Conservation (phyloP, 495 filamentous ascomycete species). For the Astrothelium subdiscretum region DNA sequence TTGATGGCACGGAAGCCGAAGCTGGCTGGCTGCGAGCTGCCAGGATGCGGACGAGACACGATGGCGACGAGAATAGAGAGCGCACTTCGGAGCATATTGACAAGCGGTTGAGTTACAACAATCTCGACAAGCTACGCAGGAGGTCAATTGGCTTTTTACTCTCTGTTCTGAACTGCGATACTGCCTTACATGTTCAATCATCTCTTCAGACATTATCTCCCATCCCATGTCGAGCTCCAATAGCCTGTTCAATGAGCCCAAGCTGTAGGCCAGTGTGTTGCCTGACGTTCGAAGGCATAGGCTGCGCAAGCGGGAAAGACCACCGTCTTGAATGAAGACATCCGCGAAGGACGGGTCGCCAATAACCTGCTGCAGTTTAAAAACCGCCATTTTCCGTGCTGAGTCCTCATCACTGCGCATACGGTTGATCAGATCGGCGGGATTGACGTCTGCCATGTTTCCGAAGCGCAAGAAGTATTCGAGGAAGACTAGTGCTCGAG, state of each 20-base stretch:
- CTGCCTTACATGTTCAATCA: slow-evolving; percentile 56
- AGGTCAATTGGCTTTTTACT: not conserved
- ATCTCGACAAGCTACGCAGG: slow-evolving; percentile 67
- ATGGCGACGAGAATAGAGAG: slow-evolving; percentile 93
- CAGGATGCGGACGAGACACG: slow-evolving; percentile 66
- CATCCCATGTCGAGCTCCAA: slow-evolving; percentile 96
- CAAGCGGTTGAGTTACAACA: slow-evolving; percentile 88
- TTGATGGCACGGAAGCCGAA: slow-evolving; percentile 87
- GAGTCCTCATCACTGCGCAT: slow-evolving; percentile 74
- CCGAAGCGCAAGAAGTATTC: not conserved
- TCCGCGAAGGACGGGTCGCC: slow-evolving; percentile 96
- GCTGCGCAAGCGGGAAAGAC: slow-evolving; percentile 65
- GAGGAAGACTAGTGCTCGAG: too few species aligned
- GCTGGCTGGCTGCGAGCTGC: slow-evolving; percentile 37
- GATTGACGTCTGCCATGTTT: slow-evolving; percentile 40
- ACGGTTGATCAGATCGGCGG: slow-evolving; percentile 55
- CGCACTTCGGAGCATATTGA: slow-evolving; percentile 91
- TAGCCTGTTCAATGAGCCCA: slow-evolving; percentile 74
- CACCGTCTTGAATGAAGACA: slow-evolving; percentile 83
- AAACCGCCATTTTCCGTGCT: slow-evolving; percentile 96
- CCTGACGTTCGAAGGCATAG: slow-evolving; percentile 74
- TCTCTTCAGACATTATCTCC: slow-evolving; percentile 61
- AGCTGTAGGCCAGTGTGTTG: slow-evolving; percentile 88
- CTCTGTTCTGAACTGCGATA: not conserved
- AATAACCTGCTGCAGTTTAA: slow-evolving; percentile 89